These are phyloP conservation scores for Diaporthe sp. DNA, from an alignment of 2,329 filamentous ascomycete genomes.

Conservation along the genomic window DNA sequence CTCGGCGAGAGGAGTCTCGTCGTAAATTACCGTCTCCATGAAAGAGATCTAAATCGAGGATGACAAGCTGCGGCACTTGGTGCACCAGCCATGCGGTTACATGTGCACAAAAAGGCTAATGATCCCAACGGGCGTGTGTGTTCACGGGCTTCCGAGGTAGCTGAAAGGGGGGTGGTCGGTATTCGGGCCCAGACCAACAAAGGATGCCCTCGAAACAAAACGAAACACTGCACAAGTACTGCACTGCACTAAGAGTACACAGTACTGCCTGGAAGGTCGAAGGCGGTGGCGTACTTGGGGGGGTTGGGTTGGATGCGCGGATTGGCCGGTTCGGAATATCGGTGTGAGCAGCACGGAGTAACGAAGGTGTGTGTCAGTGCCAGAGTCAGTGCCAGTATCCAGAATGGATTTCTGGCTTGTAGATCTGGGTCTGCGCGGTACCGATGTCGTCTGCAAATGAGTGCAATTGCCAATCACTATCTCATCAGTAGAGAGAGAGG, in stretches of 20 bases:
- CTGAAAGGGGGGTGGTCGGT: slow-evolving; percentile 19
- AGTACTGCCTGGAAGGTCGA: slow-evolving; percentile 9
- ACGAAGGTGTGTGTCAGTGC: neutral
- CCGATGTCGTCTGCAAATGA: slow-evolving; percentile 26
- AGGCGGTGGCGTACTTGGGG: slow-evolving; percentile 5
- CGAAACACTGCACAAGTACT: neutral
- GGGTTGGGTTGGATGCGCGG: neutral
- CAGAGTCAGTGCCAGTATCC: slow-evolving; percentile 7
- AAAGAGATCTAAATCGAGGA: slow-evolving; percentile 30
- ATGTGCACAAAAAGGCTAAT: slow-evolving; percentile 30
- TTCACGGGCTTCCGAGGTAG: slow-evolving; percentile 14
- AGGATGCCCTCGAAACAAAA: slow-evolving; percentile 20
- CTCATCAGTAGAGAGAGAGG: neutral
- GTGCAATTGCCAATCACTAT: slow-evolving; percentile 28
- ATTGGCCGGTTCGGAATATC: slow-evolving; percentile 24
- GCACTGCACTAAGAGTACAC: neutral
- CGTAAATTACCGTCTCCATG: slow-evolving; percentile 91
- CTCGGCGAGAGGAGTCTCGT: slow-evolving; percentile 87
- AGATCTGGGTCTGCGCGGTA: slow-evolving; percentile 17
- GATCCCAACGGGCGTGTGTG: slow-evolving; percentile 11
- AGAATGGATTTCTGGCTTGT: slow-evolving; percentile 19
- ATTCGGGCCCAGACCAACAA: slow-evolving; percentile 22
- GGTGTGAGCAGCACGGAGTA: slow-evolving; percentile 17
- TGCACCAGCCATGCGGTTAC: slow-evolving; percentile 30
- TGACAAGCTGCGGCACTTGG: slow-evolving; percentile 23